Conservation (phyloP, 345 rosid species). For the Salix viminalis region DNA sequence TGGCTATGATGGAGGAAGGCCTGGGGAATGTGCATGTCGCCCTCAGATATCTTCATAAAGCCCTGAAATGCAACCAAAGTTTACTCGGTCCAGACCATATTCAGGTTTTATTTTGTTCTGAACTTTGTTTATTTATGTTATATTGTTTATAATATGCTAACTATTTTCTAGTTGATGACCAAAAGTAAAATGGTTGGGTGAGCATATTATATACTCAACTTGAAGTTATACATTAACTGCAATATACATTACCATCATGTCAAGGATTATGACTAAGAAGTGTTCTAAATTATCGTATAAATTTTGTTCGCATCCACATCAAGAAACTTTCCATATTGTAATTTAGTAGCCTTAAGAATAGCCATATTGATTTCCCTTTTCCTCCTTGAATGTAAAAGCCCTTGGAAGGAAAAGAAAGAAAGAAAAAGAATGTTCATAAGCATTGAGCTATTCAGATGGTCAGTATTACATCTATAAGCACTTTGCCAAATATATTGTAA, state of each 20-base stretch:
- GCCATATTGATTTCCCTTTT: not conserved
- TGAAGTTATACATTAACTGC: not conserved
- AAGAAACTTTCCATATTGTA: not conserved
- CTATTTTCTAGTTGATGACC: not conserved
- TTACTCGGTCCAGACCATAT: conserved; percentile 98
- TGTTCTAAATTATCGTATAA: not conserved
- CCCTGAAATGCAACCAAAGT: conserved; percentile 89
- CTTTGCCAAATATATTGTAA: not conserved
- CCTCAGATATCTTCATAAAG: conserved; percentile 94
- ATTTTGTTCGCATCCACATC: not conserved
- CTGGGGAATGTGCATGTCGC: conserved; percentile 98
- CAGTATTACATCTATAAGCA: not conserved
- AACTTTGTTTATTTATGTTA: not conserved
- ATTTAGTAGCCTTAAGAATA: conserved; percentile 6
- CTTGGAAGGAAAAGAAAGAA: not conserved
- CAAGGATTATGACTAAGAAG: not conserved
- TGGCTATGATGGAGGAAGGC: conserved; percentile 99
- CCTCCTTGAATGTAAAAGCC: not conserved
- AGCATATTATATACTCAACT: not conserved
- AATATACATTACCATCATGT: not conserved
- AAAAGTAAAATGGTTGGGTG: not conserved
- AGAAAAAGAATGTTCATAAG: not conserved
- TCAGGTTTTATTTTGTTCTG: conserved; percentile 54
- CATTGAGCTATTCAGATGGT: not conserved
- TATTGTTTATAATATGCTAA: not conserved